Percentiles rank a stretch among this genome's conserved stretches.
Conservation (phyloP, 352 stramenopile genomes). For the Globisporangium irregulare region DNA sequence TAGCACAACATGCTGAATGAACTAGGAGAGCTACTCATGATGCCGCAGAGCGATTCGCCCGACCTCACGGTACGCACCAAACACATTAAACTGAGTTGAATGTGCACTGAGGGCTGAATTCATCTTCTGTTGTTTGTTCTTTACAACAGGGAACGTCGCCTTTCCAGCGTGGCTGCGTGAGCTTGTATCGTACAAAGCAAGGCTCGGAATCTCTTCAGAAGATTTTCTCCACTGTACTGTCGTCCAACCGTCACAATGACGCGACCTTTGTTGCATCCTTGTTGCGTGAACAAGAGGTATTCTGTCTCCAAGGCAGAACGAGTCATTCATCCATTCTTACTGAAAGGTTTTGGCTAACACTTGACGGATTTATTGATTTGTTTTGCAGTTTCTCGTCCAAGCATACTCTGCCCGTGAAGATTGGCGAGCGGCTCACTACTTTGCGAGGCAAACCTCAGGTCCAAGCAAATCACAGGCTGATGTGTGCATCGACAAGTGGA, state of each 20-base stretch:
- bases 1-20: slow-evolving; percentile 41
- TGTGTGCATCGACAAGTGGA: slow-evolving; percentile 16
- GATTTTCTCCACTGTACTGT: slow-evolving; percentile 22
- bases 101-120: neutral
- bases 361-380: neutral
- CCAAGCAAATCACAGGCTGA: neutral
- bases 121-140: neutral
- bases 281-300: slow-evolving; percentile 31
- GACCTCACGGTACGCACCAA: slow-evolving; percentile 39
- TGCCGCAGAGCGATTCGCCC: slow-evolving; percentile 27
- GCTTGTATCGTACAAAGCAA: slow-evolving; percentile 34
- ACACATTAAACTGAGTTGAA: neutral
- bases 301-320: neutral
- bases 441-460: slow-evolving; percentile 6
- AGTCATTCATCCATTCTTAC: neutral
- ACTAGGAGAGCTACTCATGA: slow-evolving; percentile 31
- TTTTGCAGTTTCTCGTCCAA: slow-evolving; percentile 15
- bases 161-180: slow-evolving; percentile 52
- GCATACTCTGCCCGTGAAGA: slow-evolving; percentile 15
- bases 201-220: slow-evolving; percentile 18
- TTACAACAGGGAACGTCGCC: slow-evolving; percentile 45
- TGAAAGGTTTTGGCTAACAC: neutral
- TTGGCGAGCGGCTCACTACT: slow-evolving; percentile 11
- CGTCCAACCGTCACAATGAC: slow-evolving; percentile 31
- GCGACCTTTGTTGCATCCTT: slow-evolving; percentile 52